Percentiles rank a stretch among this genome's conserved stretches.
Conservation (phyloP, 371 early-diverging fungal genomes). For the Mucor piriformis region DNA sequence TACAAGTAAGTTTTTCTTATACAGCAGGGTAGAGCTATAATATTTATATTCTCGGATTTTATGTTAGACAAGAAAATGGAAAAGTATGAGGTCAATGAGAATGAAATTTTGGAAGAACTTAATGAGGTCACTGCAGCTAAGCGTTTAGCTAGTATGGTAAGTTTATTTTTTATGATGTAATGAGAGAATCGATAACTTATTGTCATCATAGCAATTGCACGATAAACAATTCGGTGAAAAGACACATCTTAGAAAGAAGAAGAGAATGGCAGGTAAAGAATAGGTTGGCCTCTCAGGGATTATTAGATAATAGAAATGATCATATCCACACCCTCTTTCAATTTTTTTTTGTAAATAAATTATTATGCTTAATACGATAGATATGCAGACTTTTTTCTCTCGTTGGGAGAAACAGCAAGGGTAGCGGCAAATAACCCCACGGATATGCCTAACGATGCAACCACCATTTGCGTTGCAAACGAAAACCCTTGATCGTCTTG, state of each 20-base stretch:
- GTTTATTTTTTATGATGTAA: background rate
- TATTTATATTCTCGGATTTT: background rate
- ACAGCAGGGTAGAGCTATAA: background rate
- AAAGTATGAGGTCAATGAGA: slow-evolving; percentile 77
- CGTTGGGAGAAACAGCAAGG: slow-evolving; percentile 56
- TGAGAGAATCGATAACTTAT: background rate
- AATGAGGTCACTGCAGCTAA: slow-evolving; percentile 88
- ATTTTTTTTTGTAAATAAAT: slow-evolving; percentile 20
- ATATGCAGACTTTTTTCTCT: slow-evolving; percentile 20
- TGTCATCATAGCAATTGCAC: slow-evolving; percentile 57
- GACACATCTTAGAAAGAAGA: slow-evolving; percentile 63
- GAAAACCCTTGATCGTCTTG: slow-evolving; percentile 45
- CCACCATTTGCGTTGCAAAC: slow-evolving; percentile 55
- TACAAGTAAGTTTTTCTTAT: slow-evolving; percentile 51
- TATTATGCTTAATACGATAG: slow-evolving; percentile 12
- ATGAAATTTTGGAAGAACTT: slow-evolving; percentile 78
- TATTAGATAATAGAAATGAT: slow-evolving; percentile 1
- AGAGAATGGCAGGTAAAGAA: slow-evolving; percentile 34
- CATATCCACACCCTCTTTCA: background rate
- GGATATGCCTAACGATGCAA: slow-evolving; percentile 45
- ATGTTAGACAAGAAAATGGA: slow-evolving; percentile 74
- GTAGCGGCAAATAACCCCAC: slow-evolving; percentile 62
- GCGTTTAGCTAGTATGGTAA: slow-evolving; percentile 86
- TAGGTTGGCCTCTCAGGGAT: too few relatives aligned
- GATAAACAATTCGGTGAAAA: slow-evolving; percentile 77